These are phyloP conservation scores for Euphorbia pulcherrima DNA, from an alignment of 345 rosid species.

Conservation along the genomic window DNA sequence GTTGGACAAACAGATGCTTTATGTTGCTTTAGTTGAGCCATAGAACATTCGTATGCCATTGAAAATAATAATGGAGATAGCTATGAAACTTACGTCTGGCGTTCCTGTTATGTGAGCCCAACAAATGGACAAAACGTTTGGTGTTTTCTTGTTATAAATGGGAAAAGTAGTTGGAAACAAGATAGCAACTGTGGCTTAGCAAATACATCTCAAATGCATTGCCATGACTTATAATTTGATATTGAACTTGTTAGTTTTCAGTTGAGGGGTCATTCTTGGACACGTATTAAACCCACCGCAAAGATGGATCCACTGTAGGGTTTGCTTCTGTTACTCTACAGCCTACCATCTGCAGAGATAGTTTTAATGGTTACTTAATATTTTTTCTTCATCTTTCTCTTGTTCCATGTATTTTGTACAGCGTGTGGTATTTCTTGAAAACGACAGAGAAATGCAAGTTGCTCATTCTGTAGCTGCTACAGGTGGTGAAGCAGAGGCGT, in stretches of 20 bases:
- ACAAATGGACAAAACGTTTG: too few relatives aligned
- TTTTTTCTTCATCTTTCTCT: background rate
- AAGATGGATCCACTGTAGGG: slow-evolving; percentile 74
- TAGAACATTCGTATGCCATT: background rate
- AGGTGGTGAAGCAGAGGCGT: slow-evolving; percentile 79
- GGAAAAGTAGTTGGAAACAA: background rate
- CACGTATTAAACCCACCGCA: slow-evolving; percentile 67
- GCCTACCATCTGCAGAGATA: background rate
- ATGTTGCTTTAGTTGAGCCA: background rate
- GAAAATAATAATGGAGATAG: background rate
- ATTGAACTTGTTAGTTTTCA: slow-evolving; percentile 32
- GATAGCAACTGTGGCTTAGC: background rate
- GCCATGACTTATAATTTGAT: background rate
- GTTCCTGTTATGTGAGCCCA: background rate
- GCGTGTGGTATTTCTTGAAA: slow-evolving; percentile 82
- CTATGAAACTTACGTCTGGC: background rate
- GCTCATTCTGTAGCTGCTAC: slow-evolving; percentile 87
- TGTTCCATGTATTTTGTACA: slow-evolving; percentile 23
- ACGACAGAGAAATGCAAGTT: slow-evolving; percentile 72
- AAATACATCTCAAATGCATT: background rate
- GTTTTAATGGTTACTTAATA: background rate
- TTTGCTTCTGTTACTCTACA: slow-evolving; percentile 14
- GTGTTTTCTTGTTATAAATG: too few relatives aligned
- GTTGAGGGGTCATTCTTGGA: slow-evolving; percentile 80
- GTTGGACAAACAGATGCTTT: background rate